These are phyloP conservation scores for Sherardia arvensis DNA, from an alignment of 257 asterid genomes.

Conservation along the genomic window DNA sequence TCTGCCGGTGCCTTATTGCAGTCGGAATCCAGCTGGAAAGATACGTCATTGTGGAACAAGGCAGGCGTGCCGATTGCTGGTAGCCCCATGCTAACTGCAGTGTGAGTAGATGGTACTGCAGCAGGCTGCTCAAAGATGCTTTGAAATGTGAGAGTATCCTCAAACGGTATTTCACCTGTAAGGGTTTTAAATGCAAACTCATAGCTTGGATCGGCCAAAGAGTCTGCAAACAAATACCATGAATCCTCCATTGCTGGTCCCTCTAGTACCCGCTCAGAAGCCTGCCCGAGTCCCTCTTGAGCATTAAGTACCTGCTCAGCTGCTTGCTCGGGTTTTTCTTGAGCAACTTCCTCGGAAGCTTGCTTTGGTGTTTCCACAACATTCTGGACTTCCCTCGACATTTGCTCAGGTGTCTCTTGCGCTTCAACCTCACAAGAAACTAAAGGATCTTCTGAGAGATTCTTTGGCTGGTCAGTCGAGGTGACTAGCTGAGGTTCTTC, in stretches of 20 bases:
- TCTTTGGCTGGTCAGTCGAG: neutral
- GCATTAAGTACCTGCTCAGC: conserved; percentile 11
- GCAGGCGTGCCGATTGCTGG: conserved; percentile 15
- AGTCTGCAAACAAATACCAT: conserved; percentile 22
- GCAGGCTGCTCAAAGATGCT: conserved; percentile 14
- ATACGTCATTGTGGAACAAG: conserved; percentile 24
- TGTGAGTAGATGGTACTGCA: conserved; percentile 10
- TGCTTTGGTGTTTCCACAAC: neutral
- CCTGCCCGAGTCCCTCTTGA: conserved; percentile 9
- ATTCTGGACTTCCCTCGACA: neutral
- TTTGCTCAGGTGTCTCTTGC: conserved; percentile 15
- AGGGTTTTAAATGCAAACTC: conserved; percentile 41
- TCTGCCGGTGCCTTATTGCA: neutral
- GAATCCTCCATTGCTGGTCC: conserved; percentile 9
- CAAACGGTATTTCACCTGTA: conserved; percentile 35
- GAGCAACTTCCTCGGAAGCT: conserved; percentile 5
- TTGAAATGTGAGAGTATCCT: conserved; percentile 16
- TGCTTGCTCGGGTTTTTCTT: conserved; percentile 10
- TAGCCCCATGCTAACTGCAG: conserved; percentile 7
- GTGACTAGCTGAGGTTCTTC: neutral
- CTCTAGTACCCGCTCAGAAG: conserved; percentile 13
- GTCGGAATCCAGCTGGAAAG: conserved; percentile 17
- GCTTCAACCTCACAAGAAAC: neutral
- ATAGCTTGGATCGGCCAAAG: conserved; percentile 36
- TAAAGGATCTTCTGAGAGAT: neutral